Evolutionary conservation across 2,329 filamentous ascomycete genomes (phyloP).

Genomic region (Leptographium procerum): DNA sequence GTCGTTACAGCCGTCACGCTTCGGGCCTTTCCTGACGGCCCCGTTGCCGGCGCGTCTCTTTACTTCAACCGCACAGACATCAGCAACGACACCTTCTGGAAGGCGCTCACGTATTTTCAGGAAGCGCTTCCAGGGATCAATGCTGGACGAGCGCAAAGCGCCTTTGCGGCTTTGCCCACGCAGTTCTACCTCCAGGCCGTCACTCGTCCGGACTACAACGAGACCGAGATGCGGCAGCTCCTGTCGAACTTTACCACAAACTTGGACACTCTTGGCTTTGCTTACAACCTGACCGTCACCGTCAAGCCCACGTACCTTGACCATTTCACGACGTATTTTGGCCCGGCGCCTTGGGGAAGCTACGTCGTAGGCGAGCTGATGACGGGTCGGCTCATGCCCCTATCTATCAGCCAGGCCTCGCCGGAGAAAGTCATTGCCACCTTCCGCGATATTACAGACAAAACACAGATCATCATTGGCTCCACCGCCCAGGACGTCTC

Average conservation of each 20-base stretch:
- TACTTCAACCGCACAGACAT: too few relatives aligned
- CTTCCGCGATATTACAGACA: neutral
- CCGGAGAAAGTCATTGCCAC: too few relatives aligned
- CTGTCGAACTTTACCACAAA: slow-evolving; percentile 21
- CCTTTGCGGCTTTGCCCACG: too few relatives aligned
- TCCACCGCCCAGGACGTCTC: slow-evolving; percentile 6
- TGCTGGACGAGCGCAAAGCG: too few relatives aligned
- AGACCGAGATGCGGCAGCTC: slow-evolving; percentile 23
- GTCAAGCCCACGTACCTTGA: slow-evolving; percentile 23
- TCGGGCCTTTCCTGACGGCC: slow-evolving; percentile 20
- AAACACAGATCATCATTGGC: slow-evolving; percentile 1
- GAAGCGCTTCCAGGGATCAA: too few relatives aligned
- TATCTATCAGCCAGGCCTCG: slow-evolving; percentile 14
- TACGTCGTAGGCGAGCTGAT: slow-evolving; percentile 14
- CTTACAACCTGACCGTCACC: slow-evolving; percentile 12
- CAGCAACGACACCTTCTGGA: slow-evolving; percentile 31
- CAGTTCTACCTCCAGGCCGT: slow-evolving; percentile 27
- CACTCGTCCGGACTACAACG: slow-evolving; percentile 23
- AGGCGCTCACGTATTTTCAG: too few relatives aligned
- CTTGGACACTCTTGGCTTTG: too few relatives aligned
- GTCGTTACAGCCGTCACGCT: slow-evolving; percentile 35
- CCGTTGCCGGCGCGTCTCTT: slow-evolving; percentile 28
- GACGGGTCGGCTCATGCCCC: slow-evolving; percentile 28
- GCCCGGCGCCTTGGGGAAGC: slow-evolving; percentile 17
- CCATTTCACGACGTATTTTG: slow-evolving; percentile 20